phyloP scores from a whole-genome alignment of 2,329 filamentous ascomycete genomes.

The Pyricularia grisea region DNA sequence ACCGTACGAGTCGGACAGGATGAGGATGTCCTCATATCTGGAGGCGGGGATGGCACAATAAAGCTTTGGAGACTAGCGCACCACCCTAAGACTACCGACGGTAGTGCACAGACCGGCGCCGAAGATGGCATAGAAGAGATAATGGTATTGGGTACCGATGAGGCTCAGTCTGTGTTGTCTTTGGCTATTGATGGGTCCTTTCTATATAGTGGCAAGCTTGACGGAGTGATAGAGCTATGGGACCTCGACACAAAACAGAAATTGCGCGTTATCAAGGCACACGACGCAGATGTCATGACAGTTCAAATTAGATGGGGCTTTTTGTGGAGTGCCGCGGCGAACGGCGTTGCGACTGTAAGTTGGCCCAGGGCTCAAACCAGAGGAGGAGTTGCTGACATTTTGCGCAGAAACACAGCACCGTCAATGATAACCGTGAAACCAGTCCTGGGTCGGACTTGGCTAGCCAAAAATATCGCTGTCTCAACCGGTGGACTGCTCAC shows the following conservation, averaged over 20 bases:
- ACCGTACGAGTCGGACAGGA: conserved; percentile 59
- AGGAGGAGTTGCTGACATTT: conserved; percentile 11
- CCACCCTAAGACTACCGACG: conserved; percentile 10
- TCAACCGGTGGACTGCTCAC: conserved; percentile 49
- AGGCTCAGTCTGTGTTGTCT: conserved; percentile 60
- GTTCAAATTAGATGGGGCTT: conserved; percentile 78
- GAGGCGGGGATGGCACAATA: conserved; percentile 87
- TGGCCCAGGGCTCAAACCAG: not conserved
- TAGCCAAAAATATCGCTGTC: conserved; percentile 36
- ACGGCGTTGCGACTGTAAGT: conserved; percentile 72
- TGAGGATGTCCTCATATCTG: conserved; percentile 78
- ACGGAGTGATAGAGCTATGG: conserved; percentile 90
- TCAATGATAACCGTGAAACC: conserved; percentile 51
- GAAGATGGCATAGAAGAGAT: conserved; percentile 55
- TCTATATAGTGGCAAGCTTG: conserved; percentile 80
- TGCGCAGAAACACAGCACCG: conserved; percentile 54
- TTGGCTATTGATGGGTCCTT: conserved; percentile 85
- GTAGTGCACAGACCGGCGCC: conserved; percentile 26
- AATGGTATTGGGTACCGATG: conserved; percentile 51
- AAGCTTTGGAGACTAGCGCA: conserved; percentile 75
- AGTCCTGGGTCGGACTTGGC: conserved; percentile 37
- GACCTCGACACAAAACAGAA: conserved; percentile 91
- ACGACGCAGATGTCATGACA: conserved; percentile 75
- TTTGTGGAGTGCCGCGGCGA: conserved; percentile 82
- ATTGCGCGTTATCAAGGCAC: conserved; percentile 74